phyloP scores from a whole-genome alignment of 176 grass and related monocot species.

The Carex pumila region DNA sequence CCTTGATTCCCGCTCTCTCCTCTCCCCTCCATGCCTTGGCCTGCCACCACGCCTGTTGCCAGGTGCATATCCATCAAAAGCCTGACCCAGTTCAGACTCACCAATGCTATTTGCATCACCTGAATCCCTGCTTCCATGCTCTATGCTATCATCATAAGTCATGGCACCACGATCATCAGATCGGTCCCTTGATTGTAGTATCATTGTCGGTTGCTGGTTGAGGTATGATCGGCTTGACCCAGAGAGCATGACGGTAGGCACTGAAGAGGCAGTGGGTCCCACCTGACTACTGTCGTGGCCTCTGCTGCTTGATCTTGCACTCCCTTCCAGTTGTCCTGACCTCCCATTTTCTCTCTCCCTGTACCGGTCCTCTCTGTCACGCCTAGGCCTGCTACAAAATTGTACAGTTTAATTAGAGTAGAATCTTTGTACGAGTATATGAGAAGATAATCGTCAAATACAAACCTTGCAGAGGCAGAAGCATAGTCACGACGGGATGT shows the following conservation, averaged over 20 bases:
- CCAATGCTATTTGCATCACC: conserved; percentile 65
- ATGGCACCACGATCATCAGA: conserved; percentile 24
- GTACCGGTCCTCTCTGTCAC: conserved; percentile 52
- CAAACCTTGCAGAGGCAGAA: conserved; percentile 50
- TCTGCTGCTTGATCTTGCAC: conserved; percentile 59
- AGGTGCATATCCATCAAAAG: conserved; percentile 36
- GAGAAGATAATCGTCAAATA: neutral
- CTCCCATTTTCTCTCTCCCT: conserved; percentile 64
- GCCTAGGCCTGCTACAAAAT: conserved; percentile 36
- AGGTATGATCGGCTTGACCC: conserved; percentile 39
- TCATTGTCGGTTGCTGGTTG: conserved; percentile 55
- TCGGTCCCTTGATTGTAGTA: conserved; percentile 73
- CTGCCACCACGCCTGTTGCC: conserved; percentile 21
- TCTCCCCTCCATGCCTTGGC: conserved; percentile 42
- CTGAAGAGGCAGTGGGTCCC: conserved; percentile 20
- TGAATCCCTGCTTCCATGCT: conserved; percentile 63
- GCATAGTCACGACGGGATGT: conserved; percentile 68
- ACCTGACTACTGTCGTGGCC: conserved; percentile 29
- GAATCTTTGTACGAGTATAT: neutral
- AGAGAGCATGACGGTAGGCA: conserved; percentile 34
- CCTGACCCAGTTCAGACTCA: conserved; percentile 49
- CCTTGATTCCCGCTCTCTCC: conserved; percentile 63
- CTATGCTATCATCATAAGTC: conserved; percentile 45
- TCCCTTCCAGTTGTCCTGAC: conserved; percentile 51
- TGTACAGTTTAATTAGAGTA: neutral